Conservation (phyloP, 2,329 filamentous ascomycete genomes). For the Pyricularia grisea region DNA sequence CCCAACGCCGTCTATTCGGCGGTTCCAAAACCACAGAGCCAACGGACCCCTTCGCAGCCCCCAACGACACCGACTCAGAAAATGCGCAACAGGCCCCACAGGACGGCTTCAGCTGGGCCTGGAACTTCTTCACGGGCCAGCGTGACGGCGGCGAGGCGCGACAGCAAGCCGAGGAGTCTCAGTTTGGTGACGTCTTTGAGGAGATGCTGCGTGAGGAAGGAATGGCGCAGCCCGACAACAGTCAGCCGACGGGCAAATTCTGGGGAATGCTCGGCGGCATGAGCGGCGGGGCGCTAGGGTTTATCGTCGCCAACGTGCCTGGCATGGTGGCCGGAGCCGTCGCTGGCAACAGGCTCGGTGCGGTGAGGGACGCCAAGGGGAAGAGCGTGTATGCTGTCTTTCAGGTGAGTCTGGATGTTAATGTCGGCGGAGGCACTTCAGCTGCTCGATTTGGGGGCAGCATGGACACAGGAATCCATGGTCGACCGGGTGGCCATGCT, state of each 20-base stretch:
- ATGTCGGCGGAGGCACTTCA: not conserved
- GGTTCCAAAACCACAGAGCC: constrained; percentile 28
- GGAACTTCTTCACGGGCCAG: constrained; percentile 45
- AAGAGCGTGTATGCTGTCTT: constrained; percentile 95
- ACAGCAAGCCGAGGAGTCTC: constrained; percentile 57
- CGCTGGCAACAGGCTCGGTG: constrained; percentile 85
- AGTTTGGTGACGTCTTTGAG: constrained; percentile 84
- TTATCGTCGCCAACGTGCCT: constrained; percentile 89
- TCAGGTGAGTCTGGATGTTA: constrained; percentile 32
- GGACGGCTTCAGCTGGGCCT: constrained; percentile 68
- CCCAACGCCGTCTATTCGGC: constrained; percentile 53
- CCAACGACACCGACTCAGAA: constrained; percentile 30
- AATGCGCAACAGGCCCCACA: constrained; percentile 20
- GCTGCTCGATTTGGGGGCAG: not conserved
- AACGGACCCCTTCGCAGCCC: constrained; percentile 35
- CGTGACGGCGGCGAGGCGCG: constrained; percentile 23
- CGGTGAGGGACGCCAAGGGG: constrained; percentile 78
- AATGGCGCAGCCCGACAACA: constrained; percentile 62
- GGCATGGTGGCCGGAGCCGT: constrained; percentile 84
- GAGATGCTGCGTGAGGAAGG: constrained; percentile 84
- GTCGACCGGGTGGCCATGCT: not conserved
- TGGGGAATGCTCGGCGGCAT: constrained; percentile 81
- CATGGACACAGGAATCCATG: not conserved
- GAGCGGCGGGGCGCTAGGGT: constrained; percentile 83
- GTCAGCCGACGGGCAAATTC: constrained; percentile 59